These are phyloP conservation scores for Ciborinia camelliae DNA, from an alignment of 2,329 filamentous ascomycete species.

Conservation along the genomic window DNA sequence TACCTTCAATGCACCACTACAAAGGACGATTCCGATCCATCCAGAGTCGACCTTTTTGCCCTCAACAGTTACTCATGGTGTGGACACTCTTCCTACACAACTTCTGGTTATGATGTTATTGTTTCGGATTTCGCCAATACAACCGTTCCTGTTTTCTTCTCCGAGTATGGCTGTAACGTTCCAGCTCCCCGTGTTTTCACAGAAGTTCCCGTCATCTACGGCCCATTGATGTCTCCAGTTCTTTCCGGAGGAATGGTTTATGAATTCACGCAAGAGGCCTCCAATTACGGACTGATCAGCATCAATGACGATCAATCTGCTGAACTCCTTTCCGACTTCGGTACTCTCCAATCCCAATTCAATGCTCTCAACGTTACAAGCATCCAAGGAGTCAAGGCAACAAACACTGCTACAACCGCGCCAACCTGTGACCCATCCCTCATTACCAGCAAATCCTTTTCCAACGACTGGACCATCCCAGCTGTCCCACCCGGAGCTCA, in stretches of 20 bases:
- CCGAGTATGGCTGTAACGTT: slow-evolving; percentile 76
- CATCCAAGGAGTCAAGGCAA: slow-evolving; percentile 61
- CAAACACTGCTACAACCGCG: slow-evolving; percentile 51
- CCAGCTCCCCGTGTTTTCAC: slow-evolving; percentile 70
- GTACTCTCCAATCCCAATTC: slow-evolving; percentile 73
- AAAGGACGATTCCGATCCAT: slow-evolving; percentile 54
- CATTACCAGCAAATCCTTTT: slow-evolving; percentile 67
- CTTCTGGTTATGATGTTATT: slow-evolving; percentile 60
- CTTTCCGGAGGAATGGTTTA: slow-evolving; percentile 79
- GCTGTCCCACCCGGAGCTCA: slow-evolving; percentile 62
- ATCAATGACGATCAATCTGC: slow-evolving; percentile 56
- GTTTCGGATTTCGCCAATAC: slow-evolving; percentile 62
- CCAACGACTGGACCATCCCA: slow-evolving; percentile 76
- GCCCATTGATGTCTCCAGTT: slow-evolving; percentile 61
- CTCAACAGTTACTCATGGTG: slow-evolving; percentile 78
- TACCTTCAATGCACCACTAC: slow-evolving; percentile 65
- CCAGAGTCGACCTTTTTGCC: slow-evolving; percentile 70
- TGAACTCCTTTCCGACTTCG: slow-evolving; percentile 61
- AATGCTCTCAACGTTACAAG: slow-evolving; percentile 67
- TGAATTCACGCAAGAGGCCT: slow-evolving; percentile 71
- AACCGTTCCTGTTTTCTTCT: slow-evolving; percentile 76
- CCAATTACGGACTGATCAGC: slow-evolving; percentile 62
- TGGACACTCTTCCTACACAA: slow-evolving; percentile 58
- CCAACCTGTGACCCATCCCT: slow-evolving; percentile 64
- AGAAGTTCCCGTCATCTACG: slow-evolving; percentile 71